Base-by-base conservation (phyloP, 805 yeast genomes). In the Metschnikowia matae region DNA sequence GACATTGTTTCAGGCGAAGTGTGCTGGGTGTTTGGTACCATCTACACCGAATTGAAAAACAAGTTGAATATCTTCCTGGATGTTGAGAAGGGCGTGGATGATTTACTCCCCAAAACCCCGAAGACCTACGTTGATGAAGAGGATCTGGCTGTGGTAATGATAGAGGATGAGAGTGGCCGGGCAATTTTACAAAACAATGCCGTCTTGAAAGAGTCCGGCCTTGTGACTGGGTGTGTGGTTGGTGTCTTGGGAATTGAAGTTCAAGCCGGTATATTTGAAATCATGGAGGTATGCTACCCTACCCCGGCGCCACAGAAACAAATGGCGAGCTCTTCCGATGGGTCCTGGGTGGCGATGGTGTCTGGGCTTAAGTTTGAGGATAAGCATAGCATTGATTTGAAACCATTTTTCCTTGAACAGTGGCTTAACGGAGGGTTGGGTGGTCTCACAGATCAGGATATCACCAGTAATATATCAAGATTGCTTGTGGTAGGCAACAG, bases 81-180 rank as follows among this genome's bases (percentile, higher is more conserved):
- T 54, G 90, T 92, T 7, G 82, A 86, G 32, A 78, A 77, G 23
- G 79, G 79, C 33, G 64, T 67, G 45, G 83, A 80, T 57, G 84
- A 80, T 34, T 74, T 74, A 11, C 66, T 79, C 46, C 80, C 80
- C 2, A 52, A 60, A 57, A 45, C 65, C 67, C 33, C 79, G 73
- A 2, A 68, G 48, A 54, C 62, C 56, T 59, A 62, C 43, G 50
- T 65, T 48, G 62, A 74, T 63, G 50, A 66, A 46, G 85, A 85
- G 53, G 69, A 76, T 7, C 85, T 81, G 56, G 78, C 82, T 0
- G 63, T 58, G 37, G 65, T 79, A 14, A 82, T 84, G 84, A 64
- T 94, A 34, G 98, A 94, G 65, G 99, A 94, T 67, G 97, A 90
- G 61, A 83, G 90, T 49, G 99, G 99, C 3, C 74, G 99, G 46